phyloP scores from a whole-genome alignment of 495 filamentous ascomycete species.

The Hypoxylon fragiforme region DNA sequence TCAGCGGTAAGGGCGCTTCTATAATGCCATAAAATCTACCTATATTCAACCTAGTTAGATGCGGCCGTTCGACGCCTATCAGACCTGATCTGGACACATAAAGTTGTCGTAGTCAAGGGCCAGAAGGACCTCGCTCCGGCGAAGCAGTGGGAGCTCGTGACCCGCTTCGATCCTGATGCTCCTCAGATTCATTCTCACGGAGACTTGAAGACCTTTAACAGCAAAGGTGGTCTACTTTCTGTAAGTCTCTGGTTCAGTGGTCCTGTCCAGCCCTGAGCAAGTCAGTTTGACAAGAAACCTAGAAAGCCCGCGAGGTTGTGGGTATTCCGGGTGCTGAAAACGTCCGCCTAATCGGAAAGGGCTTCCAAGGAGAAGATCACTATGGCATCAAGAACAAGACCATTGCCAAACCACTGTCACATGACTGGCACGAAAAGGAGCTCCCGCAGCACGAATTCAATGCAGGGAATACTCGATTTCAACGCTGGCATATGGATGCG shows the following conservation, averaged over 20 bases:
- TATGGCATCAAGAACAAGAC: constrained; percentile 46
- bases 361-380: constrained; percentile 48
- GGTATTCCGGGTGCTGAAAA: constrained; percentile 50
- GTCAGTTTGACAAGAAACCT: background rate
- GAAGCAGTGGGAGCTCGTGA: constrained; percentile 49
- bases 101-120: constrained; percentile 45
- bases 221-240: constrained; percentile 32
- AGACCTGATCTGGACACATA: constrained; percentile 45
- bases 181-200: constrained; percentile 45
- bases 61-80: constrained; percentile 41
- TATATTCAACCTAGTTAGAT: constrained; percentile 27
- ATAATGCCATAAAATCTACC: background rate
- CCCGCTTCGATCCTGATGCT: constrained; percentile 43
- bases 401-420: constrained; percentile 38
- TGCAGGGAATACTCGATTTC: constrained; percentile 44
- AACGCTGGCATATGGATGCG: constrained; percentile 51
- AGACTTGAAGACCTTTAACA: constrained; percentile 41
- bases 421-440: constrained; percentile 42
- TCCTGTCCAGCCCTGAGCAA: too few species aligned
- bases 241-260: constrained; percentile 17
- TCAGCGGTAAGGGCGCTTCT: constrained; percentile 20
- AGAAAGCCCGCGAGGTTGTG: constrained; percentile 39
- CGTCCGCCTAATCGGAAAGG: constrained; percentile 48
- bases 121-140: constrained; percentile 42
- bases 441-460: constrained; percentile 36